Evolutionary conservation across 805 yeast species (phyloP), one percentile per base, ranked within the genome.

Genomic region (Yamadazyma phyllophila): DNA sequence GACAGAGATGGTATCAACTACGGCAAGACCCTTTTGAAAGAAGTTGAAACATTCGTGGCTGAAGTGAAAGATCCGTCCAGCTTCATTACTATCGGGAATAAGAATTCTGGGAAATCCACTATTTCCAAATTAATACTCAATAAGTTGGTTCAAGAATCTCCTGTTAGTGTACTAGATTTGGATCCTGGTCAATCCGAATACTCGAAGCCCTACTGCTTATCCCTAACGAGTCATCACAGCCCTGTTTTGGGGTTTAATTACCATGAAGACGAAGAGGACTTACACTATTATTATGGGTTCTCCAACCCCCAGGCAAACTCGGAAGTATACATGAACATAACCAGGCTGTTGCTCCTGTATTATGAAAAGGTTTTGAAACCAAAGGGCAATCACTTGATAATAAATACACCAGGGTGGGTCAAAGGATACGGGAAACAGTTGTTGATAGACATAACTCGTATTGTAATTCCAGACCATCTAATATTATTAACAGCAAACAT

Each of bases 181-280:
- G 98, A 91, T 59, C 96, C 97, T 0, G 96, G 96, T 0, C 96
- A 90, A 59, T 81, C 96, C 0, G 95, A 87, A 55, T 81, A 75
- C 51, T 81, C 90, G 0, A 69, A 70, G 7, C 94, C 96, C 0
- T 90, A 85, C 27, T 77, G 85, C 36, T 63, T 90, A 2, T 80
- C 95, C 0, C 61, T 86, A 10, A 70, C 77, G 1, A 61, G 64
- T 2, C 54, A 53, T 14, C 11, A 44, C 1, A 56, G 63, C 4
- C 64, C 66, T 10, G 48, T 66, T 9, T 52, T 62, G 26, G 69
- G 71, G 0, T 50, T 38, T 16, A 48, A 41, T 20, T 41, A 45
- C 36, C 44, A 45, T 24, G 32, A 46, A 13, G 44, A 45, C 4
- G 49, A 50, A 13, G 50, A 48, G 7, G 56, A 51, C 30, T 14